phyloP scores from a whole-genome alignment of 1,139 yeast genomes.

The Pneumocystis canis region DNA sequence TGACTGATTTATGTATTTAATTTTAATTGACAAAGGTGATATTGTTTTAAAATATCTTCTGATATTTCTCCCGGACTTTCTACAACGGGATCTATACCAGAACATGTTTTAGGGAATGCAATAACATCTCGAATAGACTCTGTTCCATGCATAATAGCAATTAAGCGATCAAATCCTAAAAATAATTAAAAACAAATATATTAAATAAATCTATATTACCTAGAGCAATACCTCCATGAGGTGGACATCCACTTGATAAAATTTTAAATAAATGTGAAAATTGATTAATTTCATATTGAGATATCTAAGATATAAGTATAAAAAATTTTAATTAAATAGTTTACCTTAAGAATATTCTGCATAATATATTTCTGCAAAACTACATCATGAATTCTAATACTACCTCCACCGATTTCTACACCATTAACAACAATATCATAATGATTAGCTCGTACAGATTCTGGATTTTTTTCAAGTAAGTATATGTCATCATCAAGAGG shows the following conservation, averaged over 20 bases:
- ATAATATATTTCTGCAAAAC: conserved; percentile 51
- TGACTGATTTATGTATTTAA: conserved; percentile 1
- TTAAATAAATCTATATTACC: not conserved
- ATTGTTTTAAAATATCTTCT: conserved; percentile 35
- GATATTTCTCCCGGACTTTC: conserved; percentile 63
- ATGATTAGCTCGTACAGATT: conserved; percentile 74
- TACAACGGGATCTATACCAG: conserved; percentile 79
- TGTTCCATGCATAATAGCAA: conserved; percentile 73
- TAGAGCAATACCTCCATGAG: conserved; percentile 93
- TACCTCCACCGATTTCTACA: conserved; percentile 93
- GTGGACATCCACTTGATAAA: conserved; percentile 85
- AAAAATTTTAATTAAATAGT: conserved; percentile 14
- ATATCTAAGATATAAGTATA: conserved; percentile 9
- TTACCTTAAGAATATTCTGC: conserved; percentile 29
- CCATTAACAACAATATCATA: conserved; percentile 90
- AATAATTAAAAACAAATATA: not conserved
- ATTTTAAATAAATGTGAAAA: conserved; percentile 82
- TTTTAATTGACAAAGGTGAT: conserved; percentile 27
- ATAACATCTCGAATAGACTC: conserved; percentile 77
- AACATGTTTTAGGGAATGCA: conserved; percentile 86
- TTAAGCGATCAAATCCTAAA: conserved; percentile 72
- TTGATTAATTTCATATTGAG: conserved; percentile 33
- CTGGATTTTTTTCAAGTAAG: conserved; percentile 29
- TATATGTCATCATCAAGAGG: conserved; percentile 46
- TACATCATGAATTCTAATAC: conserved; percentile 84